phyloP scores from a whole-genome alignment of 148 eudicot genomes.

The Chenopodium berlandieri region DNA sequence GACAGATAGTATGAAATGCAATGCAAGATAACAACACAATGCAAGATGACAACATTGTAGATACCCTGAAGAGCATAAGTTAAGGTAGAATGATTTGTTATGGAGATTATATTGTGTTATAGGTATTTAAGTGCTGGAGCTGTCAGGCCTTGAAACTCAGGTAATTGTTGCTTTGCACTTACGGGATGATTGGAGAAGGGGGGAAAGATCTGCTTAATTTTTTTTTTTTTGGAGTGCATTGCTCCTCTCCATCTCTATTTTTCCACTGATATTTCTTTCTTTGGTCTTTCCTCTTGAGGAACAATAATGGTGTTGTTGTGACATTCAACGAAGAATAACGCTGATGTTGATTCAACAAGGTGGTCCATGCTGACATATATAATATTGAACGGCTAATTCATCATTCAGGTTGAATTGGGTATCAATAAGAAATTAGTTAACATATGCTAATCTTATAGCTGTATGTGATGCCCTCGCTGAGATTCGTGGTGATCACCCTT shows the following conservation, averaged over 20 bases:
- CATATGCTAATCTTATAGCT: neutral
- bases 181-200: conserved; percentile 20
- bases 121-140: conserved; percentile 32
- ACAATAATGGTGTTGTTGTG: conserved; percentile 37
- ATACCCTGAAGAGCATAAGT: conserved; percentile 33
- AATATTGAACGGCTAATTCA: neutral
- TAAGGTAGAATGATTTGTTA: conserved; percentile 23
- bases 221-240: neutral
- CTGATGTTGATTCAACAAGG: conserved; percentile 18
- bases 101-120: conserved; percentile 26
- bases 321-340: conserved; percentile 29
- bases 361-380: conserved; percentile 7
- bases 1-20: conserved; percentile 38
- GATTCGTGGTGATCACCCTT: neutral
- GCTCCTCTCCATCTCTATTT: neutral
- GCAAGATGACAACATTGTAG: conserved; percentile 32
- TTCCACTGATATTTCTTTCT: conserved; percentile 25
- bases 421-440: neutral
- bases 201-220: conserved; percentile 1
- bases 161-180: conserved; percentile 30
- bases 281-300: conserved; percentile 32
- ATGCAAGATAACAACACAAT: conserved; percentile 19
- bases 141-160: conserved; percentile 28
- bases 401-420: neutral
- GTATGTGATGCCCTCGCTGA: neutral